A percentile compares a stretch with the other conserved stretches of the same genome.
Evolutionary conservation across 2,329 filamentous ascomycete genomes (phyloP).

Genomic region (Aureobasidium sp.): DNA sequence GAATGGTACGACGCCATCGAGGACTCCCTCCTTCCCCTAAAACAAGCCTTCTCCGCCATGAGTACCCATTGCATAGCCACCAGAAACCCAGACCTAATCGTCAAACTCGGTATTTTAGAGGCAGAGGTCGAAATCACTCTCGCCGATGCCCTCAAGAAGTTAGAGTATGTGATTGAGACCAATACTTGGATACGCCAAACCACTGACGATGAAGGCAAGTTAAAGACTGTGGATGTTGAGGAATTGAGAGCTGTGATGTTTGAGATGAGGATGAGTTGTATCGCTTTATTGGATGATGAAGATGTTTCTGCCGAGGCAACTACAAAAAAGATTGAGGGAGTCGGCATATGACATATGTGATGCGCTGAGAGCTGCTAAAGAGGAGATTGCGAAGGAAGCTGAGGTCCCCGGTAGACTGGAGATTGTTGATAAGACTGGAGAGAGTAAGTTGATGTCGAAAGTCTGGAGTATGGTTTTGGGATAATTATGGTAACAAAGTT

Average conservation of each 20-base stretch:
- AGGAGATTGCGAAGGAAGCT: too few species aligned
- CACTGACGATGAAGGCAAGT: background rate
- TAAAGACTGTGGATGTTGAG: background rate
- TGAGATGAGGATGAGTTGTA: background rate
- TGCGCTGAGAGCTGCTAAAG: too few species aligned
- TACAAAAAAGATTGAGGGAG: too few species aligned
- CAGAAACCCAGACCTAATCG: background rate
- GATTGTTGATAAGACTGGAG: too few species aligned
- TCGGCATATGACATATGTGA: too few species aligned
- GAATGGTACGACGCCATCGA: too few species aligned
- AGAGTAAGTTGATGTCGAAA: too few species aligned
- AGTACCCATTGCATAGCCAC: background rate
- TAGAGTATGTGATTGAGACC: background rate
- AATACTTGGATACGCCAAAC: background rate
- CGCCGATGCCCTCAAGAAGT: fast-evolving
- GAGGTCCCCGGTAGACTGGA: too few species aligned
- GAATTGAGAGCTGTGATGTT: background rate
- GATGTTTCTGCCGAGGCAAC: background rate
- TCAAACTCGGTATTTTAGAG: background rate
- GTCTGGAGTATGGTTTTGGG: too few species aligned
- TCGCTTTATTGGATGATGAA: background rate
- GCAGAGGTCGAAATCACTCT: background rate
- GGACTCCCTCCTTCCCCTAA: background rate
- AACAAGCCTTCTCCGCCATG: too few species aligned
- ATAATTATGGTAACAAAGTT: too few species aligned